Evolutionary conservation across 352 stramenopile genomes (phyloP).

Genomic region (Pythium oligandrum): DNA sequence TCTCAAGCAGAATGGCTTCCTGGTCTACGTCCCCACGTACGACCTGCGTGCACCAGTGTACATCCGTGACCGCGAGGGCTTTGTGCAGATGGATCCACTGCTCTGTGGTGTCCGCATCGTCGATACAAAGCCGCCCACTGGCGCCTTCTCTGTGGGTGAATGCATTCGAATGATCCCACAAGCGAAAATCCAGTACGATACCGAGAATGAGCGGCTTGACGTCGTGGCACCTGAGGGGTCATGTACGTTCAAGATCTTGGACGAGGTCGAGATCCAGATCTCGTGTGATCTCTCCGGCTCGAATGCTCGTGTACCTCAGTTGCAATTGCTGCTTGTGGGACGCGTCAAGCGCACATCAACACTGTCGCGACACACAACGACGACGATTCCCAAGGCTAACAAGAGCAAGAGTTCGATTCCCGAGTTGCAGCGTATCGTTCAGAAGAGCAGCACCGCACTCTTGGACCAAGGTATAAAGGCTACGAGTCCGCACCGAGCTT

Average conservation of each 20-base stretch:
- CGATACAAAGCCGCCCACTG: conserved; percentile 49
- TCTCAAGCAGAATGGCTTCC: conserved; percentile 90
- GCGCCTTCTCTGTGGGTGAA: conserved; percentile 47
- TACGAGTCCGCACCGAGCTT: conserved; percentile 5
- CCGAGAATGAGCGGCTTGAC: conserved; percentile 21
- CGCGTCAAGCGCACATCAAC: conserved; percentile 26
- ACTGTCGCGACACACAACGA: conserved; percentile 2
- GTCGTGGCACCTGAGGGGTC: conserved; percentile 24
- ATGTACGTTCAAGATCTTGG: conserved; percentile 58
- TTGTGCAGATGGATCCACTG: conserved; percentile 80
- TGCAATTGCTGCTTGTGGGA: conserved; percentile 67
- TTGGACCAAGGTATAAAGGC: not conserved
- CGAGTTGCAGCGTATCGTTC: conserved; percentile 64
- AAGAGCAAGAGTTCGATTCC: conserved; percentile 34
- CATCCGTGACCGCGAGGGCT: conserved; percentile 80
- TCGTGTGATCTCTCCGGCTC: conserved; percentile 70
- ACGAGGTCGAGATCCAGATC: conserved; percentile 76
- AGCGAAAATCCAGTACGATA: conserved; percentile 29
- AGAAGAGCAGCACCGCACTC: conserved; percentile 28
- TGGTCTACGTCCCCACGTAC: conserved; percentile 91
- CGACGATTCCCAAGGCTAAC: conserved; percentile 8
- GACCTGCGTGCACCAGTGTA: conserved; percentile 90
- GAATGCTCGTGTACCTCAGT: conserved; percentile 64
- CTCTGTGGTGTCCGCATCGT: conserved; percentile 67
- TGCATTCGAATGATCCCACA: conserved; percentile 66